Evolutionary conservation across 2,329 filamentous ascomycete species (phyloP).

Genomic region (Zymoseptoria tritici): DNA sequence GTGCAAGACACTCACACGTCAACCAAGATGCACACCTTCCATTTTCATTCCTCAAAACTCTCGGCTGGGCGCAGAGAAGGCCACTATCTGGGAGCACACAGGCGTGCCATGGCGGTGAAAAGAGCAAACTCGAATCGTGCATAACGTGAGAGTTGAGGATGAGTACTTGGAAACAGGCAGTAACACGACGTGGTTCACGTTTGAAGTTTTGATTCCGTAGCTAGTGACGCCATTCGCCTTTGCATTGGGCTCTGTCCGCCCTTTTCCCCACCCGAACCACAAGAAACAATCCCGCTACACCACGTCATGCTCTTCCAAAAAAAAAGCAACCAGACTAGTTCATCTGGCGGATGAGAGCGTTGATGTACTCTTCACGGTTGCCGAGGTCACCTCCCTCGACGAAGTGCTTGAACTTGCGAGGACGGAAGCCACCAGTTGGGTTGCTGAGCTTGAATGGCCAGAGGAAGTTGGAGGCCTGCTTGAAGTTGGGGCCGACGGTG

Average conservation of each 20-base stretch:
- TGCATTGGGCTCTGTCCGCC: slow-evolving; percentile 6
- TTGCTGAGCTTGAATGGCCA: slow-evolving; percentile 99
- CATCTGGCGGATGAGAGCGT: slow-evolving; percentile 93
- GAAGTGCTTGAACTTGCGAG: slow-evolving; percentile 98
- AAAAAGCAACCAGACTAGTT: slow-evolving; percentile 55
- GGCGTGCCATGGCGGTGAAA: no score
- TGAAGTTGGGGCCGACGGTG: slow-evolving; percentile 96
- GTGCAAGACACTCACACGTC: no score
- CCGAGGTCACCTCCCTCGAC: slow-evolving; percentile 97
- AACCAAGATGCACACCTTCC: no score
- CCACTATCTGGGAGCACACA: no score
- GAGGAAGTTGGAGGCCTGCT: slow-evolving; percentile 98
- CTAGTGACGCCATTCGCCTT: slow-evolving; percentile 17
- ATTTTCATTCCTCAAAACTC: no score
- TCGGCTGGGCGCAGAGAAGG: no score
- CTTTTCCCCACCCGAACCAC: slow-evolving; percentile 1
- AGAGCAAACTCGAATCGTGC: no score
- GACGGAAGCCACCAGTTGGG: slow-evolving; percentile 91
- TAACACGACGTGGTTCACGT: neutral
- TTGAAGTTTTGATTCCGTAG: slow-evolving; percentile 3
- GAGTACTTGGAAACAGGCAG: neutral
- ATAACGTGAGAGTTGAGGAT: neutral
- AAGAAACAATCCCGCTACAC: slow-evolving; percentile 6
- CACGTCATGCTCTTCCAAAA: slow-evolving; percentile 2
- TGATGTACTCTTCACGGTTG: slow-evolving; percentile 98